These are phyloP conservation scores for Alternaria ventricosa DNA, from an alignment of 2,329 filamentous ascomycete genomes.

Conservation along the genomic window DNA sequence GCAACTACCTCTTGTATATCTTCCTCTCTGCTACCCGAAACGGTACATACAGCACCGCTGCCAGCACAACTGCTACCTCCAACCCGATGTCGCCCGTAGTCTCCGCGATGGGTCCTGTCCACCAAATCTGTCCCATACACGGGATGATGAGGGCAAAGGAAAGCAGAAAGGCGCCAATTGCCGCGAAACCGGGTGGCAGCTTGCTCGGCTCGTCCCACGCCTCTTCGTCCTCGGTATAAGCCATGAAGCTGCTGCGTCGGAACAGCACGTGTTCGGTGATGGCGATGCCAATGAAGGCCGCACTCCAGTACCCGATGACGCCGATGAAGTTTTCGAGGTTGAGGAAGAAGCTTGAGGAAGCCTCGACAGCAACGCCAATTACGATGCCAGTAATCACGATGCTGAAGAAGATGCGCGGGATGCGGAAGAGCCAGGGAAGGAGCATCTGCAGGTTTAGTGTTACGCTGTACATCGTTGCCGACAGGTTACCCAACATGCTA, in stretches of 20 bases:
- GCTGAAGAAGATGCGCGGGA: conserved; percentile 65
- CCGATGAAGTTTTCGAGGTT: conserved; percentile 55
- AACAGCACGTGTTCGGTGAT: conserved; percentile 50
- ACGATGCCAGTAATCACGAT: conserved; percentile 65
- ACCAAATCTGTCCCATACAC: conserved; percentile 68
- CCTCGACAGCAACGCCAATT: conserved; percentile 64
- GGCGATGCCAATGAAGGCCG: conserved; percentile 43
- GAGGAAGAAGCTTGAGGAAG: conserved; percentile 63
- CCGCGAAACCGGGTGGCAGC: conserved; percentile 52
- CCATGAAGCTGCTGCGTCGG: conserved; percentile 37
- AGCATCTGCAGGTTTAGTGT: conserved; percentile 70
- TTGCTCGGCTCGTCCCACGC: conserved; percentile 51
- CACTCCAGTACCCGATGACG: conserved; percentile 46
- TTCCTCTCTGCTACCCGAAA: conserved; percentile 51
- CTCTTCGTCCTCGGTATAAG: conserved; percentile 47
- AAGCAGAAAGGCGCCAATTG: conserved; percentile 46
- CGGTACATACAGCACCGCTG: conserved; percentile 54
- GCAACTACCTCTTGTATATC: conserved; percentile 2
- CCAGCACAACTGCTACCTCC: conserved; percentile 65
- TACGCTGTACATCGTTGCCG: conserved; percentile 67
- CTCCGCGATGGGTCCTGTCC: conserved; percentile 65
- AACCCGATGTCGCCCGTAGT: conserved; percentile 70
- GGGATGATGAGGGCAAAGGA: conserved; percentile 61
- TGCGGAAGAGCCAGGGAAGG: conserved; percentile 61
- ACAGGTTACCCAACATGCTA: conserved; percentile 63